phyloP scores from a whole-genome alignment of 192 early-diverging fungal genomes.

The Umbelopsis vinacea region DNA sequence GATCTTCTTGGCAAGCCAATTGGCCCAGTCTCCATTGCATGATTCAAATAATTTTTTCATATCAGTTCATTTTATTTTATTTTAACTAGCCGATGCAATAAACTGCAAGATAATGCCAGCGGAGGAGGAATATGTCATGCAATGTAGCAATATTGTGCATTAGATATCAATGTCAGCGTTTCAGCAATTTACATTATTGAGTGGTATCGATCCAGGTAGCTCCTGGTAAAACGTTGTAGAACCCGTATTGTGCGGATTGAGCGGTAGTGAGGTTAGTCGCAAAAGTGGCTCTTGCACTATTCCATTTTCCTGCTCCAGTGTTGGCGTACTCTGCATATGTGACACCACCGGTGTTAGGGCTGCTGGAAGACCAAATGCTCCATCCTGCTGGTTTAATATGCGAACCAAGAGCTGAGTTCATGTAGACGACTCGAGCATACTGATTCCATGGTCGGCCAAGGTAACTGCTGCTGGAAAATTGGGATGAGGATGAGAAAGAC shows the following conservation, averaged over 20 bases:
- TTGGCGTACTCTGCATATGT: slow-evolving; percentile 25
- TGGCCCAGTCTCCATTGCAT: slow-evolving; percentile 2
- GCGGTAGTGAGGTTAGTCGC: slow-evolving; percentile 7
- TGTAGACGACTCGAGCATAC: slow-evolving; percentile 26
- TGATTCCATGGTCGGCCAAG: slow-evolving; percentile 29
- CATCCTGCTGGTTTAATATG: slow-evolving; percentile 24
- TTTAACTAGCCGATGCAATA: not conserved
- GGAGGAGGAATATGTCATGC: no score
- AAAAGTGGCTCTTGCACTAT: slow-evolving; percentile 6
- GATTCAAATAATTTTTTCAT: not conserved
- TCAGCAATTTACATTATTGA: not conserved
- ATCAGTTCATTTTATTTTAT: not conserved
- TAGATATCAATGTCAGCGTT: not conserved
- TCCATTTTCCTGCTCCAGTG: slow-evolving; percentile 20
- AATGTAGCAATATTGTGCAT: no score
- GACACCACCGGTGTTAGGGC: slow-evolving; percentile 6
- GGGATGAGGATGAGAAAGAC: not conserved
- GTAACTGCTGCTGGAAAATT: not conserved
- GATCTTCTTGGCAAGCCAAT: slow-evolving; percentile 11
- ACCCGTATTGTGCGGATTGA: not conserved
- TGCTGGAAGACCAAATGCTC: not conserved
- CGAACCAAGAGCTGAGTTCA: slow-evolving; percentile 1
- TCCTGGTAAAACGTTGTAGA: not conserved
- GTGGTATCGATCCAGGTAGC: slow-evolving; percentile 2
- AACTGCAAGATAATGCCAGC: not conserved